Base-by-base conservation (phyloP, 169 alveolate genomes). In the Besnoitia besnoiti region DNA sequence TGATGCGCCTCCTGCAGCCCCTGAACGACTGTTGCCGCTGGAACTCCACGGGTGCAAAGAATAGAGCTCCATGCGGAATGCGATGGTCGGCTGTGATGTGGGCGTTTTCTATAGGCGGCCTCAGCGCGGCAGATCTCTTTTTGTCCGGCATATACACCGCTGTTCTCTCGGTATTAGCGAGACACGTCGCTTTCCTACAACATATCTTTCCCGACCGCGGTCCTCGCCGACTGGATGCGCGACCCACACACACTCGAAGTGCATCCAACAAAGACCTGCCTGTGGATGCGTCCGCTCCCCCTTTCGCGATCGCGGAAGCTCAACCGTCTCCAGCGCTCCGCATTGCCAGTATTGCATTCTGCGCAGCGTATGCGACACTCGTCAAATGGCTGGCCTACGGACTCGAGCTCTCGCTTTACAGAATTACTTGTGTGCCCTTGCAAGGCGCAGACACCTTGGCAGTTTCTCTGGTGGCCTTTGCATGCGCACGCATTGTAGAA, bases 71-170 rank as follows among this genome's bases (percentile, higher is more conserved):
- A n/a, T n/a, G n/a, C n/a, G n/a, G n/a, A n/a, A 33, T 24, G 21
- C 35, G 0, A 5, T 10, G 3, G 10, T 50, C 61, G 3, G 16
- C 30, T 55, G 73, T 55, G 35, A 21, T 8, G 10, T 8, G 7
- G 16, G 0, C 73, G 3, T 55, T 55, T 27, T 55, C 33, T 55
- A 44, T 24, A 47, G 89, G 73, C 8, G 73, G 89, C 73, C 89
- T 82, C 27, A 21, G 89, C 21, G 89, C 89, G n/a, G 89, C 89
- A 16, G 89, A 82, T 30, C 40, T 82, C 44, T 82, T 82, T 39
- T n/a, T 82, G 16, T 46, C 73, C 24, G 89, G 89, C 33, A 14
- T 82, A 21, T 82, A 82, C 89, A 44, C 73, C 30, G 89, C 89
- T 27, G 0, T 77, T 27, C 59, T 77, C 62, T 51, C 59, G 5